Evolutionary conservation across 1,139 yeast genomes (phyloP).

Genomic region (Taphrina pruni): DNA sequence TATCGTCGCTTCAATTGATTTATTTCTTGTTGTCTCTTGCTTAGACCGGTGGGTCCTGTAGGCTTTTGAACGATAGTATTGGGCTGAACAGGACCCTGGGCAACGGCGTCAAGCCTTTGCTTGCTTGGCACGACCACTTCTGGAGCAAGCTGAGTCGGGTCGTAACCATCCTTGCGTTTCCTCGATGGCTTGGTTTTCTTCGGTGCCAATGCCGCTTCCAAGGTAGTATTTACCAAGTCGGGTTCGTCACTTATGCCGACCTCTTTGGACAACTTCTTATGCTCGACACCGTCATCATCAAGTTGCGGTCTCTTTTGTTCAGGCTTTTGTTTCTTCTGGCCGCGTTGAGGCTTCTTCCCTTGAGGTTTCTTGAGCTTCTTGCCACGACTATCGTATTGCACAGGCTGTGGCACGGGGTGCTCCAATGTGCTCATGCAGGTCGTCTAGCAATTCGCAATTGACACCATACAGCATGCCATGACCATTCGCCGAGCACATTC

Average conservation of each 20-base stretch:
- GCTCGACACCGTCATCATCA: not conserved
- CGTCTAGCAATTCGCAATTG: too few relatives aligned
- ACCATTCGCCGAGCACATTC: too few relatives aligned
- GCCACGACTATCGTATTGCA: slow-evolving; percentile 8
- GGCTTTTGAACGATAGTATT: slow-evolving; percentile 15
- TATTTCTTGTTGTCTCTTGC: slow-evolving; percentile 23
- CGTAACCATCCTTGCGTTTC: slow-evolving; percentile 26
- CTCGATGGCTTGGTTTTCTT: slow-evolving; percentile 1
- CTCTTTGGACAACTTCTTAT: not conserved
- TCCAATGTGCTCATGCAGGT: not conserved
- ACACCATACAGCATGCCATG: too few relatives aligned
- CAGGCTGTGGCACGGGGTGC: not conserved
- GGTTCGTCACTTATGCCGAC: not conserved
- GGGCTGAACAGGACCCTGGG: not conserved
- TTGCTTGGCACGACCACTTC: slow-evolving; percentile 14
- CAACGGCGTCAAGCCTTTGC: slow-evolving; percentile 10
- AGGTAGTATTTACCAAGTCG: not conserved
- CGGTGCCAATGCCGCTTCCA: slow-evolving; percentile 2
- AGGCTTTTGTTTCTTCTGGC: slow-evolving; percentile 29
- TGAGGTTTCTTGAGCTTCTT: slow-evolving; percentile 26
- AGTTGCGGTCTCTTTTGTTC: not conserved
- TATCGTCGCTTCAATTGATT: slow-evolving; percentile 30
- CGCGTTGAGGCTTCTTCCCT: slow-evolving; percentile 27
- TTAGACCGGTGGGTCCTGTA: not conserved
- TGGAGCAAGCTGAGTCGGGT: slow-evolving; percentile 7